Evolutionary conservation across 768 basidiomycete genomes (phyloP).

Genomic region (Melanogaster broomeanus): DNA sequence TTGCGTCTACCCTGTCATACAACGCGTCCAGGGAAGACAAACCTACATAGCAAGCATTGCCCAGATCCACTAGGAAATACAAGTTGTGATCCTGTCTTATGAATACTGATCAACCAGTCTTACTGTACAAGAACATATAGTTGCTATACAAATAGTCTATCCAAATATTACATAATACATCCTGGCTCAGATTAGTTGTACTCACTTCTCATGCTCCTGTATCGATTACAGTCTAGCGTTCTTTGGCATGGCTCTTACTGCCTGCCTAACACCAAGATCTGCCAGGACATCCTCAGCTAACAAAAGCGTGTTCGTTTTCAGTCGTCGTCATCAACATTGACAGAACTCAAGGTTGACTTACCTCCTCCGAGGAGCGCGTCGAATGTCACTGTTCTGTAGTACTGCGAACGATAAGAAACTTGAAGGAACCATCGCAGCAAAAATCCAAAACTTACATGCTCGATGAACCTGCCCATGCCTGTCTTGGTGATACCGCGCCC

Average conservation of each 20-base stretch:
- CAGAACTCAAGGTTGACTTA: slow-evolving; percentile 19
- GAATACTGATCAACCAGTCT: too few relatives aligned
- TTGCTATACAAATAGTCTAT: too few relatives aligned
- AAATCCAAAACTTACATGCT: slow-evolving; percentile 43
- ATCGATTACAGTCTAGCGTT: slow-evolving; percentile 62
- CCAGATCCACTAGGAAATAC: too few relatives aligned
- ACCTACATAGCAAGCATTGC: too few relatives aligned
- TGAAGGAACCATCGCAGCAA: slow-evolving; percentile 11
- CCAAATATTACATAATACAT: not conserved
- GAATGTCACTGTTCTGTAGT: slow-evolving; percentile 33
- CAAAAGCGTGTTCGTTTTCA: slow-evolving; percentile 1
- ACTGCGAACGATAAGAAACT: slow-evolving; percentile 11
- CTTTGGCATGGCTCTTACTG: slow-evolving; percentile 73
- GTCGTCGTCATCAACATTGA: not conserved
- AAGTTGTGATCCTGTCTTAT: too few relatives aligned
- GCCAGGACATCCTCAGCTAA: slow-evolving; percentile 75
- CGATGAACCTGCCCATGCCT: slow-evolving; percentile 65
- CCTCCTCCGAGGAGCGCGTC: slow-evolving; percentile 67
- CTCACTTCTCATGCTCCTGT: not conserved
- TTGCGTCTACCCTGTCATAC: too few relatives aligned
- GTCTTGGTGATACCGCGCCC: slow-evolving; percentile 82
- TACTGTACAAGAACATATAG: too few relatives aligned
- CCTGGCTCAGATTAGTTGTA: too few relatives aligned
- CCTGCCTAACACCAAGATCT: slow-evolving; percentile 82
- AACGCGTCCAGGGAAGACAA: too few relatives aligned